phyloP scores from a whole-genome alignment of 371 early-diverging fungal species.

The Entomophthora muscae region DNA sequence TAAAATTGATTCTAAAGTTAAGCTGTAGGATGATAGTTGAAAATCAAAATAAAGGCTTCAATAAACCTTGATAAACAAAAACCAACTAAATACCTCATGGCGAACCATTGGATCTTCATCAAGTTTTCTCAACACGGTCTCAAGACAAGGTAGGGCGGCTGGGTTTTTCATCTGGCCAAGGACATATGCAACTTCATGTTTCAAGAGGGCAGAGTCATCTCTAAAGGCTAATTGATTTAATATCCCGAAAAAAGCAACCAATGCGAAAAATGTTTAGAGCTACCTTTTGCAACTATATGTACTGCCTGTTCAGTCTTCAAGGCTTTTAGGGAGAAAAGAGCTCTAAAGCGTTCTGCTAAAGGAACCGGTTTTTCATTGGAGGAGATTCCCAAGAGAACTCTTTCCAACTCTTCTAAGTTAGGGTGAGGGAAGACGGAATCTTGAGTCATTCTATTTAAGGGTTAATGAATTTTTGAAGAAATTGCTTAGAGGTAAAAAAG shows the following conservation, averaged over 20 bases:
- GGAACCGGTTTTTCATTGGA: constrained; percentile 4
- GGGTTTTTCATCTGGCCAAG: constrained; percentile 94
- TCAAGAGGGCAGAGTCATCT: constrained; percentile 83
- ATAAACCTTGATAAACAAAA: constrained; percentile 10
- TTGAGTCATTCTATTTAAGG: not conserved
- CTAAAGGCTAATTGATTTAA: constrained; percentile 34
- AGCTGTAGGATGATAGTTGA: too few relatives aligned
- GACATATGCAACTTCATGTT: constrained; percentile 98
- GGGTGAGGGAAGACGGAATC: not conserved
- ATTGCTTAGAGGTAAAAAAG: too few relatives aligned
- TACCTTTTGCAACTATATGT: constrained; percentile 72
- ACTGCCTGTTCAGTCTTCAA: constrained; percentile 58
- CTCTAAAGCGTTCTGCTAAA: constrained; percentile 63
- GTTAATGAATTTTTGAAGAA: too few relatives aligned
- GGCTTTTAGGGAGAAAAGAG: constrained; percentile 87
- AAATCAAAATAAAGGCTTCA: not conserved
- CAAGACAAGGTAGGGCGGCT: constrained; percentile 56
- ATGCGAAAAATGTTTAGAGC: not conserved
- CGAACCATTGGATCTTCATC: constrained; percentile 92
- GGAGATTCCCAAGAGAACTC: not conserved
- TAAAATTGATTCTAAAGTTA: too few relatives aligned
- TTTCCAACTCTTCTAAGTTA: not conserved
- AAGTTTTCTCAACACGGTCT: constrained; percentile 39
- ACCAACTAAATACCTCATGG: constrained; percentile 91
- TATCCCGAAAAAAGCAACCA: not conserved